Base-by-base conservation (phyloP, 805 yeast genomes). In the Torulaspora delbrueckii region DNA sequence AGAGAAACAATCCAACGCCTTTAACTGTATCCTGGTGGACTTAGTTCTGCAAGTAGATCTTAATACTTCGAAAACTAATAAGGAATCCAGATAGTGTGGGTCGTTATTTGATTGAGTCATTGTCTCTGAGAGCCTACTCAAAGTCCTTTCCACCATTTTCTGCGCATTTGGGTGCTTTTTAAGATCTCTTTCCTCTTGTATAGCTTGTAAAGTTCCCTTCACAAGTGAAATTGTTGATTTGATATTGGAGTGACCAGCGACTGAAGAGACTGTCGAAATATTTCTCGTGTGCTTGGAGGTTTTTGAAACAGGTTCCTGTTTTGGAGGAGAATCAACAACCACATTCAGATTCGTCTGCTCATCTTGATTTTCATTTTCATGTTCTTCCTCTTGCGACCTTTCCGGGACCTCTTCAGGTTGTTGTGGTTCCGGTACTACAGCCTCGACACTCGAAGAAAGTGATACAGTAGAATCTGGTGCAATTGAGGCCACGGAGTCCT, bases 1-100 rank as follows among this genome's bases (percentile, higher is more conserved):
- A 43, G 95, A 86, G 46, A 93, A 76, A 52, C 91, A 78, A 61
- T 91, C 97, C 52, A 91, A 72, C 0, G 97, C 88, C 37, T 76
- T 73, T 13, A 83, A 74, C 55, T 85, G 84, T 37, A 86, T 74
- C 10, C 80, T 87, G 28, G 73, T 72, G 47, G 76, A 79, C 23
- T 79, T 70, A 9, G 82, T 74, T 56, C 87, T 88, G 62, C 95
- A 86, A 3, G 87, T 78, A 8, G 81, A 64, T 57, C 87, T 76
- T 56, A 91, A 72, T 0, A 96, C 86, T 47, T 86, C 91, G 61
- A 89, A 86, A 9, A 91, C 73, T n/a, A 75, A 65, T 24, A 66
- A 54, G 0, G 82, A 74, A 37, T 75, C 70, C 32, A 80, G 73
- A 33, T 41, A 46, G 57, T 52, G 18, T 30, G 65, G 43, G 50